phyloP scores from a whole-genome alignment of 2,329 filamentous ascomycete genomes.

The Fusarium subtropicale region DNA sequence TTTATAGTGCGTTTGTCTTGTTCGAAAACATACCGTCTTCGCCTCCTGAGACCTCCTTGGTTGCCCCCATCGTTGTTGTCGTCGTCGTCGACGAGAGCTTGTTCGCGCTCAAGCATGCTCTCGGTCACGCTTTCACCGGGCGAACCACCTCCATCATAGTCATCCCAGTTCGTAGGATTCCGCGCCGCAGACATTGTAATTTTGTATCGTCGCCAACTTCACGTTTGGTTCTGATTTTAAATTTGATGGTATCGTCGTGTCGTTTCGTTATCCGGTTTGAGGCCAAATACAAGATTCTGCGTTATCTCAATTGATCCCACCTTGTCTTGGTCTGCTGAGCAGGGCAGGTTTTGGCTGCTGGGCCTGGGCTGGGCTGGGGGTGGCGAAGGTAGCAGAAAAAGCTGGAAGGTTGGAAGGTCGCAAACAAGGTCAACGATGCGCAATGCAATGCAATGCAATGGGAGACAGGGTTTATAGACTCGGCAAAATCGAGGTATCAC shows the following conservation, averaged over 20 bases:
- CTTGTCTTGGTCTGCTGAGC: constrained; percentile 6
- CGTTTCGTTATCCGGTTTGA: neutral
- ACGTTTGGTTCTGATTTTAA: neutral
- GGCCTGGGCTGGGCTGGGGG: constrained; percentile 19
- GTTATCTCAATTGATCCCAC: neutral
- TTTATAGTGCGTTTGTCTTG: neutral
- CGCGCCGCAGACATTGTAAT: constrained; percentile 48
- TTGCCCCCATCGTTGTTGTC: constrained; percentile 50
- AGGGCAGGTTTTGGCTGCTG: constrained; percentile 18
- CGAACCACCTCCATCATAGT: constrained; percentile 59
- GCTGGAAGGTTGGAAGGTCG: constrained; percentile 26
- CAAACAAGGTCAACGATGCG: constrained; percentile 19
- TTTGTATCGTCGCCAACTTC: constrained; percentile 20
- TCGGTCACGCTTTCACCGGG: constrained; percentile 58
- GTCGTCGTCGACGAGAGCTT: constrained; percentile 59
- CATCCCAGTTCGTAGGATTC: constrained; percentile 60
- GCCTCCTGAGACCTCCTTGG: constrained; percentile 43
- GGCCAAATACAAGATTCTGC: neutral
- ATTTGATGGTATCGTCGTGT: constrained; percentile 1
- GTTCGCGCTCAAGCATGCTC: constrained; percentile 58
- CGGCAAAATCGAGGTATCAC: constrained; percentile 6
- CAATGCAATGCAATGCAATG: constrained; percentile 25
- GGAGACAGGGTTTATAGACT: constrained; percentile 26
- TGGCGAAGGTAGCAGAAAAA: constrained; percentile 38
- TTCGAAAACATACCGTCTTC: constrained; percentile 47